Evolutionary conservation across 768 basidiomycete genomes (phyloP), one percentile per base, ranked within the genome.

Genomic region (Pholiota conissans): DNA sequence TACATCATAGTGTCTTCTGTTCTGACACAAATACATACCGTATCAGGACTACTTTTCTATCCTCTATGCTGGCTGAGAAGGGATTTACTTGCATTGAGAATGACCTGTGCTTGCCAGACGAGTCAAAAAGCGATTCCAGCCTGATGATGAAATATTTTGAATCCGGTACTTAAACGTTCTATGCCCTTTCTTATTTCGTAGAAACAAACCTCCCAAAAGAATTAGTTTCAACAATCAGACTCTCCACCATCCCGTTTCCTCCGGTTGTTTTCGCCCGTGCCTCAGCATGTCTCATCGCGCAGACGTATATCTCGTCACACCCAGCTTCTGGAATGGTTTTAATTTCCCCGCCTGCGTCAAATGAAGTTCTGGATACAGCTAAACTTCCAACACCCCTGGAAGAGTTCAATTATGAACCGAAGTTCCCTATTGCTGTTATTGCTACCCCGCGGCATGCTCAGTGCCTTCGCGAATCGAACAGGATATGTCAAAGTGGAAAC

Each of bases 221-320:
- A 54, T 66, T 85, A 30, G 69, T 69, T 42, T 70, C 70, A 20
- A 72, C 77, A 30, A 70, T 85, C 49, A 74, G 74, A 18, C 65
- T 75, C 7, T 71, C 78, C 14, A 70, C 67, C 4, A 76, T 78
- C 35, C 78, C 84, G 8, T 86, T 85, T 59, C 81, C 85, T 0
- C 85, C 85, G 1, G 76, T 87, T 28, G 72, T 87, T 34, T 72
- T 86, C 59, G 79, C 84, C 2, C 76, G 77, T 24, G 74, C 75
- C 5, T 61, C 73, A 3, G 75, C 77, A 9, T 77, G 84, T 54
- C 73, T 89, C 32, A 77, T 90, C 52, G 80, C 84, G 7, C 85
- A 90, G 67, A 76, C 82, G 20, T 90, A 87, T 67, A 81, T 90
- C 59, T 87, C 84, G 1, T 87, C 85, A 20, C 71, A 88, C 62